phyloP scores from a whole-genome alignment of 257 asterid genomes.

The Eucommia ulmoides region DNA sequence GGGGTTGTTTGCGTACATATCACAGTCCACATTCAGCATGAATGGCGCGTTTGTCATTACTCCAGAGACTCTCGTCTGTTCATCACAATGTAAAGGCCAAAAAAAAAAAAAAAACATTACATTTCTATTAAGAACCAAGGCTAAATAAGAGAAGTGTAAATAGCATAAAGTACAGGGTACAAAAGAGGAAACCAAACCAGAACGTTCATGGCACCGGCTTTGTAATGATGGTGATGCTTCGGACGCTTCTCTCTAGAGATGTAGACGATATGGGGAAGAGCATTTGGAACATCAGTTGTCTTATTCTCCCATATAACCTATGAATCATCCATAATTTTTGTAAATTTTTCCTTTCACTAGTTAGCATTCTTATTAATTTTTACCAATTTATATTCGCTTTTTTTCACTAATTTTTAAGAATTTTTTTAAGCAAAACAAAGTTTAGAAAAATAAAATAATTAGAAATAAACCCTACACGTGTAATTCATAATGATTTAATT shows the following conservation, averaged over 20 bases:
- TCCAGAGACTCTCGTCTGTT: conserved; percentile 28
- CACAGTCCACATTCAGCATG: conserved; percentile 32
- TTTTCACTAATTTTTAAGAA: too few species aligned
- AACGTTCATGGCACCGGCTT: conserved; percentile 38
- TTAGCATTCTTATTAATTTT: too few species aligned
- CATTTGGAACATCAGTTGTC: conserved; percentile 5
- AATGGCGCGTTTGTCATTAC: conserved; percentile 30
- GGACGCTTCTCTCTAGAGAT: conserved; percentile 29
- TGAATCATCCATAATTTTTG: too few species aligned
- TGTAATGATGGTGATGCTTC: conserved; percentile 24
- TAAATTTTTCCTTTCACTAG: too few species aligned
- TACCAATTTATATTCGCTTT: too few species aligned
- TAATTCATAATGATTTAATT: too few species aligned
- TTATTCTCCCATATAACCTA: conserved; percentile 24
- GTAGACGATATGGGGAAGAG: conserved; percentile 22
- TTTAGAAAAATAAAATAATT: not conserved
- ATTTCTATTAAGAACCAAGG: not conserved
- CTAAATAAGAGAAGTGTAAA: not conserved
- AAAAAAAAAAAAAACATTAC: too few species aligned
- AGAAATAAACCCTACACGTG: not conserved
- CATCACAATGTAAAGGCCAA: not conserved
- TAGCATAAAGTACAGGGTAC: not conserved
- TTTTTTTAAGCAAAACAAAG: not conserved
- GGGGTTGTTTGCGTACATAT: conserved; percentile 26
- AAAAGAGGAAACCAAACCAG: conserved; percentile 11